Conservation (phyloP, 805 yeast genomes). For the Yarrowia keelungensis region DNA sequence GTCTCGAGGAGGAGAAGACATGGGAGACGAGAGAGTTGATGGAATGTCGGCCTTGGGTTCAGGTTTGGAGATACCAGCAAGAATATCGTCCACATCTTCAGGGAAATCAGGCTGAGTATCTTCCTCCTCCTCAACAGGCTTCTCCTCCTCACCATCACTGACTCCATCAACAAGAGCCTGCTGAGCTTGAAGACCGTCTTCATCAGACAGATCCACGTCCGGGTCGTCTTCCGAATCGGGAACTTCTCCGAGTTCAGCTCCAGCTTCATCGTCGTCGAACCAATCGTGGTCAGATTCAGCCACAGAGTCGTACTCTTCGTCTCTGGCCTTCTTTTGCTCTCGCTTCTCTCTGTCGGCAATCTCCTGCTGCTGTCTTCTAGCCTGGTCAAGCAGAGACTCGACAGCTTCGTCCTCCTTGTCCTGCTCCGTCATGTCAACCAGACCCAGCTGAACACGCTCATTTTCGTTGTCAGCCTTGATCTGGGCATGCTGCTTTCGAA, state of each 20-base stretch:
- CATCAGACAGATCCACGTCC: constrained; percentile 5
- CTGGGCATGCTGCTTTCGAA: constrained; percentile 21
- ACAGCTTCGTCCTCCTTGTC: constrained; percentile 34
- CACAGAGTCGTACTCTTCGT: constrained; percentile 69
- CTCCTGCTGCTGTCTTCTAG: constrained; percentile 19
- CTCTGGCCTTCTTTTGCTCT: constrained; percentile 9
- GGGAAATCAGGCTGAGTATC: constrained; percentile 15
- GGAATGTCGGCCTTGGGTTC: too few relatives aligned
- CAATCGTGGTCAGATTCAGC: constrained; percentile 66
- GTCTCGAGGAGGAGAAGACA: not conserved
- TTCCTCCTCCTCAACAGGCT: not conserved
- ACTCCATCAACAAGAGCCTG: constrained; percentile 10
- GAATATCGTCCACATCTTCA: not conserved
- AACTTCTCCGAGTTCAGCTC: constrained; percentile 56
- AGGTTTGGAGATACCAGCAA: not conserved
- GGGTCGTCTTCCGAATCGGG: constrained; percentile 54
- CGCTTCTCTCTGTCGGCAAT: constrained; percentile 30
- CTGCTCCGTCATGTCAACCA: constrained; percentile 25
- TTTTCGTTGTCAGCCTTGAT: constrained; percentile 11
- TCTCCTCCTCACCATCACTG: not conserved
- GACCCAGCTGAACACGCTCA: constrained; percentile 20
- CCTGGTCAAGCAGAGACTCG: constrained; percentile 34
- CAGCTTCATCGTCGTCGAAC: constrained; percentile 77
- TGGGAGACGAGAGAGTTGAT: not conserved
- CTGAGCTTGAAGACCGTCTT: constrained; percentile 8